These are phyloP conservation scores for Cystobasidium slooffiae DNA, from an alignment of 1,284 basidiomycete species.

Conservation along the genomic window DNA sequence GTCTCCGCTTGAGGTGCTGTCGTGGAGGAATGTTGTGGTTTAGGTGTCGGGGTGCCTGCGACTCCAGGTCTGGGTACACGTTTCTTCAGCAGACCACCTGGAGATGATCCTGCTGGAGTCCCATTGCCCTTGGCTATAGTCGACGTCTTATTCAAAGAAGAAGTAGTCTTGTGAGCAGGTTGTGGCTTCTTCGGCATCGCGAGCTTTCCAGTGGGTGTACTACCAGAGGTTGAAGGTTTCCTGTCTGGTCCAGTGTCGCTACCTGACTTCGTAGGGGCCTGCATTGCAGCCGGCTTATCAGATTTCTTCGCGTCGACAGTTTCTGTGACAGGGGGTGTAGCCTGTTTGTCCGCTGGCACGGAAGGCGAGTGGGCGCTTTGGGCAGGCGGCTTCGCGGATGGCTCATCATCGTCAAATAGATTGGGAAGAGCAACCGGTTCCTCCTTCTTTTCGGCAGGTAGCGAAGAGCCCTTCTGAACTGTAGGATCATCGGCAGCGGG, in stretches of 20 bases:
- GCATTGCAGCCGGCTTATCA: neutral
- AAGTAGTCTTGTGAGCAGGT: neutral
- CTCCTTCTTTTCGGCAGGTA: neutral
- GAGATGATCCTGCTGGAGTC: neutral
- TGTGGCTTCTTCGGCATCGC: neutral
- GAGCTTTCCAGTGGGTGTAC: neutral
- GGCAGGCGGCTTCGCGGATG: neutral
- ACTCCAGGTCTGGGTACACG: neutral
- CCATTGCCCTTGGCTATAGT: neutral
- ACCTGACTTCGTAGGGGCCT: neutral
- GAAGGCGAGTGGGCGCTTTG: too few species aligned
- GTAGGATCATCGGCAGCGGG: too few species aligned
- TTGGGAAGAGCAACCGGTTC: constrained; percentile 1
- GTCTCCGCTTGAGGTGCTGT: constrained; percentile 8
- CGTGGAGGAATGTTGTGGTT: neutral
- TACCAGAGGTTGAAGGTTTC: neutral
- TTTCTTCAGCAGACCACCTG: neutral
- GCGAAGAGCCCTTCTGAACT: too few species aligned
- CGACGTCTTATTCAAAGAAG: neutral
- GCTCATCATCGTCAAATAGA: constrained; percentile 14
- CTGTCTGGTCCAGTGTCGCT: neutral
- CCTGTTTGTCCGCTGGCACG: too few species aligned
- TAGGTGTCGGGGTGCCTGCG: constrained; percentile 11
- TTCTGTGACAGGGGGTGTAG: neutral
- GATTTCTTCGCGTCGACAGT: neutral